These are phyloP conservation scores for Helicostylum pulchrum DNA, from an alignment of 192 early-diverging fungal genomes.

Conservation along the genomic window DNA sequence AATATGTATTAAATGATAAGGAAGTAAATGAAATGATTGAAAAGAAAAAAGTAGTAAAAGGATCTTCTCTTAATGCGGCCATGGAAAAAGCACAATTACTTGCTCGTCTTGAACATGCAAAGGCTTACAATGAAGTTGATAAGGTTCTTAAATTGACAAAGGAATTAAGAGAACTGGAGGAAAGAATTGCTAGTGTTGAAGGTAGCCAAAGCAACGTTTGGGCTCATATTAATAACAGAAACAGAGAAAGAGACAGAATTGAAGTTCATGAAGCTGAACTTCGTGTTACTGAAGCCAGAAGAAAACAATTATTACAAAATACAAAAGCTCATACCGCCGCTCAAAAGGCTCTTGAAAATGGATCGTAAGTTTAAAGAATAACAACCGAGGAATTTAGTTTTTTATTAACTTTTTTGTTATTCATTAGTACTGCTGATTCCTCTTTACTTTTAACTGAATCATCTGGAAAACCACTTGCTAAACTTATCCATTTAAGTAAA, in stretches of 20 bases:
- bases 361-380: not conserved
- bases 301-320: slow-evolving; percentile 13
- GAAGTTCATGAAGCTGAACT: slow-evolving; percentile 45
- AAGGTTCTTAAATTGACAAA: slow-evolving; percentile 40
- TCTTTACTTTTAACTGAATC: not conserved
- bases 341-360: not conserved
- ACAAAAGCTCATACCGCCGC: not conserved
- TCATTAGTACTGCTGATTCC: slow-evolving; percentile 1
- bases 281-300: slow-evolving; percentile 11
- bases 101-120: slow-evolving; percentile 48
- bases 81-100: slow-evolving; percentile 48
- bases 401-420: too few species aligned
- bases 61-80: slow-evolving; percentile 32
- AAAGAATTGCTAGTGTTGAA: slow-evolving; percentile 29
- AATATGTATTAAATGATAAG: slow-evolving; percentile 57
- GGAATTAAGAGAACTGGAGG: slow-evolving; percentile 34
- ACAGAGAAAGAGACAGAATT: slow-evolving; percentile 46
- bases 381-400: not conserved
- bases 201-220: slow-evolving; percentile 43
- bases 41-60: slow-evolving; percentile 48
- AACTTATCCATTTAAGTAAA: slow-evolving; percentile 8
- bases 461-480: slow-evolving; percentile 1
- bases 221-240: slow-evolving; percentile 55
- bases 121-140: slow-evolving; percentile 47
- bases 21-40: slow-evolving; percentile 66